phyloP scores from a whole-genome alignment of 371 early-diverging fungal species.

The Mucor saturninus region DNA sequence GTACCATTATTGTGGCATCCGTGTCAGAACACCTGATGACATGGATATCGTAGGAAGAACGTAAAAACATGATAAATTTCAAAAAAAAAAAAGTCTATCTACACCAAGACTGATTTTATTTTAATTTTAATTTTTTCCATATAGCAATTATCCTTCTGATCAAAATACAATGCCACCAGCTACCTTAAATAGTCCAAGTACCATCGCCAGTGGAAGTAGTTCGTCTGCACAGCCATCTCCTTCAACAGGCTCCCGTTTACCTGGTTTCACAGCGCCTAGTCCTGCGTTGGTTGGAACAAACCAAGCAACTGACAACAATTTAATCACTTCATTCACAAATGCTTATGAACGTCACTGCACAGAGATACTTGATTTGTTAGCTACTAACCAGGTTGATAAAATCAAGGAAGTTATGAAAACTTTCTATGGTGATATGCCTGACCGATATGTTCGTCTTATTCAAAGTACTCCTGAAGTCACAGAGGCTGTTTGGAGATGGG shows the following conservation, averaged over 20 bases:
- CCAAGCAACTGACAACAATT: background rate
- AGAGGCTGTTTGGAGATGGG: slow-evolving; percentile 60
- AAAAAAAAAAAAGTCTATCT: background rate
- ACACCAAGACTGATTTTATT: too few relatives aligned
- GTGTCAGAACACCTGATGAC: slow-evolving; percentile 21
- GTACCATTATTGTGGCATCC: slow-evolving; percentile 64
- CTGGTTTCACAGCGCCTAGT: background rate
- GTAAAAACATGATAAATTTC: background rate
- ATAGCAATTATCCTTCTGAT: background rate
- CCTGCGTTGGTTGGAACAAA: slow-evolving; percentile 5
- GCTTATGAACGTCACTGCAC: slow-evolving; percentile 27
- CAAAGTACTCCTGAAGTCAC: slow-evolving; percentile 34
- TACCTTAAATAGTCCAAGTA: background rate
- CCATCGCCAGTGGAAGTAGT: background rate
- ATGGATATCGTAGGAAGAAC: background rate
- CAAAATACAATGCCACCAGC: background rate
- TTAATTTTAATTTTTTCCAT: background rate
- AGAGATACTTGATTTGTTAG: slow-evolving; percentile 20
- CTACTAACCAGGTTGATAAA: slow-evolving; percentile 11
- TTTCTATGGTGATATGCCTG: slow-evolving; percentile 39
- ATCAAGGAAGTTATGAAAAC: slow-evolving; percentile 8
- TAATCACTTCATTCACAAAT: slow-evolving; percentile 14
- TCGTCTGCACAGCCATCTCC: background rate
- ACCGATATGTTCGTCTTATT: slow-evolving; percentile 21
- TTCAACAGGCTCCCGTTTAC: background rate